phyloP scores from a whole-genome alignment of 129 eudicot genomes.

The Gnaphalium uliginosum region DNA sequence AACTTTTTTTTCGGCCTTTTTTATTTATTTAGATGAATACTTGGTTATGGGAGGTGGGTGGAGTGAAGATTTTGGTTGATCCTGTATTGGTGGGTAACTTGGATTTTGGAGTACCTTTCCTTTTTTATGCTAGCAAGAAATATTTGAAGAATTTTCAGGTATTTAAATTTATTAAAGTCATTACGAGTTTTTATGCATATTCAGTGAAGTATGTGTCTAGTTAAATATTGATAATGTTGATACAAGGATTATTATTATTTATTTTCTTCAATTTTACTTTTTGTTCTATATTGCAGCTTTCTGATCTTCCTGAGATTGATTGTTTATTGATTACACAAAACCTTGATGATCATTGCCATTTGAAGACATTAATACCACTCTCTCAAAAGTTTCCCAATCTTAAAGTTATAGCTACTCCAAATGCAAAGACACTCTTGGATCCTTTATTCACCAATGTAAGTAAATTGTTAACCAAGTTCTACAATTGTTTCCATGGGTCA shows the following conservation, averaged over 20 bases:
- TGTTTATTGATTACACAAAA: constrained; percentile 90
- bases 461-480: background rate
- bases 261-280: background rate
- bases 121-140: constrained; percentile 87
- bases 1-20: no score
- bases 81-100: constrained; percentile 91
- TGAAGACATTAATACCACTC: constrained; percentile 80
- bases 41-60: constrained; percentile 96
- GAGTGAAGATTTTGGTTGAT: constrained; percentile 79
- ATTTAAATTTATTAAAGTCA: background rate
- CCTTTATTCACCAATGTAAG: constrained; percentile 86
- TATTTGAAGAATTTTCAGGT: constrained; percentile 77
- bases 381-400: constrained; percentile 70
- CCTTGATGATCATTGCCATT: constrained; percentile 95
- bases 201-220: no score
- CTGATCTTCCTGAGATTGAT: constrained; percentile 82
- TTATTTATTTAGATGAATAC: constrained; percentile 62
- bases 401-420: constrained; percentile 79
- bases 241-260: no score
- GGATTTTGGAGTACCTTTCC: constrained; percentile 94
- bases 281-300: constrained; percentile 50
- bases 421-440: constrained; percentile 78
- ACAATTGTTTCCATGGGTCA: no score
- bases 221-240: no score
- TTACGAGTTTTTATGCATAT: background rate